Conservation (phyloP, 1,284 basidiomycete genomes). For the Boletus calvinii region DNA sequence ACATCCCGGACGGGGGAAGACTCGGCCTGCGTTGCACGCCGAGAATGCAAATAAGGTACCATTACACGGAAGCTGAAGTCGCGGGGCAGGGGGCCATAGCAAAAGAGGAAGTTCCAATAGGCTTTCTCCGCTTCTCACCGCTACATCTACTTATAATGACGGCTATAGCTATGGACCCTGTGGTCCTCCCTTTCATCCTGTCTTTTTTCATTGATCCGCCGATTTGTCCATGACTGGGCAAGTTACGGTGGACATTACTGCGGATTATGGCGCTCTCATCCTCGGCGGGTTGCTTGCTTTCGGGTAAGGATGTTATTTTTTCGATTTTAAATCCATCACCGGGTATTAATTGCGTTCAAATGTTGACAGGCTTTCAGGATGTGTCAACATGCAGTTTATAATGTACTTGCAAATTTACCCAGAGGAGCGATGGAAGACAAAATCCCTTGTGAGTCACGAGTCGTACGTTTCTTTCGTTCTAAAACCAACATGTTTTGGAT, state of each 20-base stretch:
- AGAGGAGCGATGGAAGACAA: slow-evolving; percentile 18
- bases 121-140: slow-evolving; percentile 4
- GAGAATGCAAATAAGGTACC: too few relatives aligned
- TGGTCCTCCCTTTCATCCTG: neutral
- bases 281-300: slow-evolving; percentile 30
- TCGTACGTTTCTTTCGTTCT: neutral
- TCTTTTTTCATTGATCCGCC: neutral
- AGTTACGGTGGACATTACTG: neutral
- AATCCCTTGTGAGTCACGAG: slow-evolving; percentile 16
- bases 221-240: neutral
- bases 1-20: neutral
- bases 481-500: neutral
- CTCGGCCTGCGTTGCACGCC: neutral
- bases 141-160: slow-evolving; percentile 8
- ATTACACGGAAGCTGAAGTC: neutral
- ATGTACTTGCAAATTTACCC: slow-evolving; percentile 24
- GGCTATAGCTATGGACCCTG: neutral
- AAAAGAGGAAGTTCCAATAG: too few relatives aligned
- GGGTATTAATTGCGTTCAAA: neutral
- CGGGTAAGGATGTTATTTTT: slow-evolving; percentile 5
- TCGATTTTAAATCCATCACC: neutral
- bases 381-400: slow-evolving; percentile 28
- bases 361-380: slow-evolving; percentile 25
- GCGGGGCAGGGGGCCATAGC: too few relatives aligned
- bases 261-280: slow-evolving; percentile 22